Evolutionary conservation across 495 filamentous ascomycete species (phyloP).

Genomic region (Gamarada debralockiae): DNA sequence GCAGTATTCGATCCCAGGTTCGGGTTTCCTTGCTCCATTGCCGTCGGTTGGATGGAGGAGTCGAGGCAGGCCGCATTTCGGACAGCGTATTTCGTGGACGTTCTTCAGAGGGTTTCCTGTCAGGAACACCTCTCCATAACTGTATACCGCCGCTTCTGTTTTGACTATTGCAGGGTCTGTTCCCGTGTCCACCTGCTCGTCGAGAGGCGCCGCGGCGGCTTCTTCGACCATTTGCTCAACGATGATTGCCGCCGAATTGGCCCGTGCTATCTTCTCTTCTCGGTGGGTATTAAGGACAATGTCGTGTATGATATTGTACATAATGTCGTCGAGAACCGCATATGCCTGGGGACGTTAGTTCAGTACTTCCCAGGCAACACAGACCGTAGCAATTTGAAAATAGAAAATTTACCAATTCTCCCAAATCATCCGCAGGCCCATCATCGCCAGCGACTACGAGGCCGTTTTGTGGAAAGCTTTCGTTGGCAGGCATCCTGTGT

Average conservation of each 20-base stretch:
- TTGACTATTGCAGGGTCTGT: slow-evolving; percentile 40
- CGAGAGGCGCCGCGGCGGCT: slow-evolving; percentile 30
- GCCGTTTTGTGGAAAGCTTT: slow-evolving; percentile 20
- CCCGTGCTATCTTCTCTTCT: slow-evolving; percentile 69
- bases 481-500: slow-evolving; percentile 22
- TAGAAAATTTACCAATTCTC: slow-evolving; percentile 18
- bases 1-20: slow-evolving; percentile 67
- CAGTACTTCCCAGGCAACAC: slow-evolving; percentile 2
- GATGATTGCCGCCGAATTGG: slow-evolving; percentile 66
- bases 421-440: slow-evolving; percentile 10
- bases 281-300: slow-evolving; percentile 67
- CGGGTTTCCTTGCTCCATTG: slow-evolving; percentile 53
- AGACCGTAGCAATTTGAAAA: neutral
- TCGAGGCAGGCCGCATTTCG: slow-evolving; percentile 60
- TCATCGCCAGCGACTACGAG: slow-evolving; percentile 13
- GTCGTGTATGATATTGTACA: slow-evolving; percentile 72
- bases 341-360: slow-evolving; percentile 37
- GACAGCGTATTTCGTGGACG: slow-evolving; percentile 60
- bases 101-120: slow-evolving; percentile 75
- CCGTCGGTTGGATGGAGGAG: slow-evolving; percentile 61
- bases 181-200: slow-evolving; percentile 30
- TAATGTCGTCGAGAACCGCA: slow-evolving; percentile 59
- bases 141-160: slow-evolving; percentile 67
- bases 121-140: slow-evolving; percentile 65
- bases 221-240: slow-evolving; percentile 50